Percentiles rank a stretch among this genome's conserved stretches.
phyloP scores from a whole-genome alignment of 179 eudicot species.

The Silene vulgaris region DNA sequence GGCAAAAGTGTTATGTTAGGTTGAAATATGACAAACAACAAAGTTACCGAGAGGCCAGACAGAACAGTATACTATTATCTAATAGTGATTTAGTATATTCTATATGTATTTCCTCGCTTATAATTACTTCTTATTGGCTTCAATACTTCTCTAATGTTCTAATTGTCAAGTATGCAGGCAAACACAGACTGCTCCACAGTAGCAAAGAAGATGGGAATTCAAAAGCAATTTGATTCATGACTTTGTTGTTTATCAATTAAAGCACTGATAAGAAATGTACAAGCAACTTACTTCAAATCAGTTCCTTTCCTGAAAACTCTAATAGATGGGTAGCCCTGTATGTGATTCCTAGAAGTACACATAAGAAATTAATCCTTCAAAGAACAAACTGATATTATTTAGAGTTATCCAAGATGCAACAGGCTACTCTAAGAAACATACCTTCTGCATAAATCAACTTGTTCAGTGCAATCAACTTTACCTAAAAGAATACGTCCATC shows the following conservation, averaged over 20 bases:
- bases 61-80: constrained; percentile 2
- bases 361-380: constrained; percentile 14
- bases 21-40: background rate
- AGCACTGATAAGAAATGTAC: background rate
- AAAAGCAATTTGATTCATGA: constrained; percentile 2
- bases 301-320: constrained; percentile 92
- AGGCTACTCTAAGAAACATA: background rate
- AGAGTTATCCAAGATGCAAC: background rate
- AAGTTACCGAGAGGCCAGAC: background rate
- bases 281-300: constrained; percentile 54
- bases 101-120: background rate
- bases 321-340: constrained; percentile 94
- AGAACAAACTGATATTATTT: background rate
- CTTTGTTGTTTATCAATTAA: constrained; percentile 3
- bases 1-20: too few species aligned
- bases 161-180: background rate
- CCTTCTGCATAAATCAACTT: constrained; percentile 69
- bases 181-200: background rate
- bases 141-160: background rate
- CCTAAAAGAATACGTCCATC: constrained; percentile 85
- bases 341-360: constrained; percentile 65
- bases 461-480: constrained; percentile 83
- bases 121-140: background rate
- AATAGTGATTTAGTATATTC: background rate
- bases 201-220: background rate